A percentile compares a stretch with the other conserved stretches of the same genome.
phyloP scores from a whole-genome alignment of 495 filamentous ascomycete species.

The Podospora didyma region DNA sequence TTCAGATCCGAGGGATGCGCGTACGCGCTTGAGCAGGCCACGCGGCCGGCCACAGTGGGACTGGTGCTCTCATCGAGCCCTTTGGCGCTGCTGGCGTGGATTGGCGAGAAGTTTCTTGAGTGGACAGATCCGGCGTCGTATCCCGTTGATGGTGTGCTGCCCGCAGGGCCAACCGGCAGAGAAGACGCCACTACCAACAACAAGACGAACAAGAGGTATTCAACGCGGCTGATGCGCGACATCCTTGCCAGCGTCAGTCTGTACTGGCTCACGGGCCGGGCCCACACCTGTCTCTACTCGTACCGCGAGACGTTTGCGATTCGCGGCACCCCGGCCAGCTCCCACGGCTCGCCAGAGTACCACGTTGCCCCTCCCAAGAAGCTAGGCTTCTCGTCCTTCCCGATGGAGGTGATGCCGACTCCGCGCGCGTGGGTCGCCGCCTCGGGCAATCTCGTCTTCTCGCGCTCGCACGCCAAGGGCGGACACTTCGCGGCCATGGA shows the following conservation, averaged over 20 bases:
- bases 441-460: conserved; percentile 42
- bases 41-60: conserved; percentile 57
- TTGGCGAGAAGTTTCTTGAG: conserved; percentile 64
- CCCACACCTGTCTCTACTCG: conserved; percentile 41
- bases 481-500: conserved; percentile 65
- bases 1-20: conserved; percentile 34
- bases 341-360: conserved; percentile 3
- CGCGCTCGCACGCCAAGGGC: conserved; percentile 43
- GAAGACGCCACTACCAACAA: not conserved
- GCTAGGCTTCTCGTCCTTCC: conserved; percentile 56
- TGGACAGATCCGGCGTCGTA: conserved; percentile 40
- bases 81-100: conserved; percentile 60
- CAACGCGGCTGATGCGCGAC: conserved; percentile 32
- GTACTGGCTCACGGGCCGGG: conserved; percentile 62
- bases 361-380: conserved; percentile 41
- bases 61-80: conserved; percentile 53
- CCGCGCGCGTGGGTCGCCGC: conserved; percentile 48
- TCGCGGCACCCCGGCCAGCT: not conserved
- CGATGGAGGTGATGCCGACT: conserved; percentile 46
- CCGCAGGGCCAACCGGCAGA: no score
- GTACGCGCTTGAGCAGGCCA: conserved; percentile 54
- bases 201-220: conserved; percentile 1
- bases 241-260: conserved; percentile 54
- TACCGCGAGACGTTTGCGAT: conserved; percentile 40
- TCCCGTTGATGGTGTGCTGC: not conserved